Conservation (phyloP, 805 yeast genomes). For the Cyberlindnera maritima region DNA sequence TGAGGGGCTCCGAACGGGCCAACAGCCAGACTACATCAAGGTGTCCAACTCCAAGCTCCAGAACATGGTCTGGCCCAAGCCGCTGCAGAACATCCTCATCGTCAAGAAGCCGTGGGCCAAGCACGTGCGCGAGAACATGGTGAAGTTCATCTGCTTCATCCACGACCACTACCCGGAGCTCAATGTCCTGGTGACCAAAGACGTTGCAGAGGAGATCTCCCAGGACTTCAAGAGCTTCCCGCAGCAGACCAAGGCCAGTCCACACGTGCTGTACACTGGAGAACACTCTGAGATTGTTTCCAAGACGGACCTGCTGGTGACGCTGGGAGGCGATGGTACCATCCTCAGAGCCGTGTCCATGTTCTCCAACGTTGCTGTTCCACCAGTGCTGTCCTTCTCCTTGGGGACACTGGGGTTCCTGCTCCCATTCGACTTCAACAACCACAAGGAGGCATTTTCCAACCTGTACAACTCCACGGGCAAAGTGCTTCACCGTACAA, state of each 20-base stretch:
- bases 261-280: constrained; percentile 57
- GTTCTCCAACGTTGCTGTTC: constrained; percentile 69
- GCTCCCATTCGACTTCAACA: constrained; percentile 78
- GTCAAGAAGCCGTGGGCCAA: constrained; percentile 84
- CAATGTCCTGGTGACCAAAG: constrained; percentile 74
- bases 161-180: constrained; percentile 63
- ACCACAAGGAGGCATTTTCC: constrained; percentile 57
- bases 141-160: constrained; percentile 58
- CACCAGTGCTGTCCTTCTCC: constrained; percentile 87
- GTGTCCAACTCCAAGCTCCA: constrained; percentile 60
- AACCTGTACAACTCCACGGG: constrained; percentile 67
- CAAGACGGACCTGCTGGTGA: constrained; percentile 77
- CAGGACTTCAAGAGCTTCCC: constrained; percentile 26
- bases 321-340: constrained; percentile 97
- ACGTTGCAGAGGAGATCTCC: constrained; percentile 68
- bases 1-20: constrained; percentile 28
- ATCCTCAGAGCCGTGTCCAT: constrained; percentile 78
- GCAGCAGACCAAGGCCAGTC: constrained; percentile 28
- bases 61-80: constrained; percentile 66
- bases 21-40: constrained; percentile 50
- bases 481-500: constrained; percentile 68
- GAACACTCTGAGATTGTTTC: constrained; percentile 49
- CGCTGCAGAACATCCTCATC: constrained; percentile 70
- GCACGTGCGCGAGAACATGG: constrained; percentile 63
- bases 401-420: constrained; percentile 89